A percentile compares a stretch with the other conserved stretches of the same genome.
These are phyloP conservation scores for Madurella mycetomatis DNA, from an alignment of 2,329 filamentous ascomycete genomes.

Conservation along the genomic window DNA sequence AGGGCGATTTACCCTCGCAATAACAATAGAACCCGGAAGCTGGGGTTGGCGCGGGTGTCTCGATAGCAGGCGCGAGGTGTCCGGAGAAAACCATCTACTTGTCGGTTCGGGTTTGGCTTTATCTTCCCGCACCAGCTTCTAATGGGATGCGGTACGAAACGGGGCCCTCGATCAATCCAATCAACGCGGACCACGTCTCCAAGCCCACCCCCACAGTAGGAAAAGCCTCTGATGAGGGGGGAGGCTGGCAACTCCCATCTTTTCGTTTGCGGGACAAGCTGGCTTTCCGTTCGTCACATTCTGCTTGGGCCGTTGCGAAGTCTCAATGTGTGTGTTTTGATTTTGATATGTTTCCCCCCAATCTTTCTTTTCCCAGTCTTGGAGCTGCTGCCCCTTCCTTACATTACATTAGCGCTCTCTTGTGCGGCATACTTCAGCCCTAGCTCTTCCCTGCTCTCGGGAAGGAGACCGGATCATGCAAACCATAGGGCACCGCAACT, in stretches of 20 bases:
- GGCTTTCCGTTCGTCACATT: conserved; percentile 13
- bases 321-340: neutral
- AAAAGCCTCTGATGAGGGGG: conserved; percentile 18
- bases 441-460: conserved; percentile 15
- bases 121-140: conserved; percentile 29
- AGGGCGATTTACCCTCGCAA: conserved; percentile 3
- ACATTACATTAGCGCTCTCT: neutral
- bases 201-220: conserved; percentile 29
- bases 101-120: conserved; percentile 28
- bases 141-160: conserved; percentile 28
- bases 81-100: conserved; percentile 6
- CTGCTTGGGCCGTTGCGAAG: neutral
- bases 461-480: conserved; percentile 25
- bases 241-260: conserved; percentile 20
- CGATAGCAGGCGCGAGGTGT: conserved; percentile 12
- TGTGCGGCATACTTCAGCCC: conserved; percentile 7
- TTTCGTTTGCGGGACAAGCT: conserved; percentile 11
- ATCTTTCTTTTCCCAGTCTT: neutral
- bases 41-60: conserved; percentile 8
- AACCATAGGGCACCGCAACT: conserved; percentile 26
- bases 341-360: neutral
- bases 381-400: neutral
- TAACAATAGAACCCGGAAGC: neutral
- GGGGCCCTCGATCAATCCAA: conserved; percentile 27
- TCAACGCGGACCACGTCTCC: conserved; percentile 33